phyloP scores from a whole-genome alignment of 306 rosid species.

The Prinsepia uniflora region DNA sequence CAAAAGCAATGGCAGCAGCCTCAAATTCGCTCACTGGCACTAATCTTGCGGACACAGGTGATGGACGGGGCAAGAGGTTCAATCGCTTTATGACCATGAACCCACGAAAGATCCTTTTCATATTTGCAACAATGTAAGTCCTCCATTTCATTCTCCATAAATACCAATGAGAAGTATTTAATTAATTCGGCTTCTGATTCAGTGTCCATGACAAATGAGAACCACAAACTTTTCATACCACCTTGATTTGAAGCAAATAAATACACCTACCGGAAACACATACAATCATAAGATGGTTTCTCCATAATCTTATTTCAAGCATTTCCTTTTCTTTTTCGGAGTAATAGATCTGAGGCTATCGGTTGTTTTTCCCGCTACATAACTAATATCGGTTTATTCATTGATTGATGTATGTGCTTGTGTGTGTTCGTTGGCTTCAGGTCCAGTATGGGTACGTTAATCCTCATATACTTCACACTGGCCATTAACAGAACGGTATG shows the following conservation, averaged over 20 bases:
- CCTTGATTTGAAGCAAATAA: too few relatives aligned
- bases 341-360: not conserved
- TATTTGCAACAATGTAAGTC: constrained; percentile 24
- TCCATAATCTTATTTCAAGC: too few relatives aligned
- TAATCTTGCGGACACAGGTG: constrained; percentile 12
- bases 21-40: not conserved
- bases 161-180: not conserved
- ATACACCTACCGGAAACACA: too few relatives aligned
- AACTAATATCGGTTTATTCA: not conserved
- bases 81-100: constrained; percentile 23
- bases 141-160: not conserved
- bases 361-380: too few relatives aligned
- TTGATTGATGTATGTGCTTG: not conserved
- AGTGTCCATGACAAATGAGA: not conserved
- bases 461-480: constrained; percentile 28
- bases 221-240: not conserved
- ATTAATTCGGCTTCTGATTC: not conserved
- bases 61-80: constrained; percentile 18
- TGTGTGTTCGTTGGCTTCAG: constrained; percentile 13
- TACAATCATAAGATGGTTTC: too few relatives aligned
- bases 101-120: constrained; percentile 26
- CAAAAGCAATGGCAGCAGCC: not conserved
- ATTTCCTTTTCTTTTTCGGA: not conserved
- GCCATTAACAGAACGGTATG: constrained; percentile 25
- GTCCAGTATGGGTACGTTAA: constrained; percentile 27